These are phyloP conservation scores for Prunus kanzakura DNA, from an alignment of 306 rosid species.

Conservation along the genomic window DNA sequence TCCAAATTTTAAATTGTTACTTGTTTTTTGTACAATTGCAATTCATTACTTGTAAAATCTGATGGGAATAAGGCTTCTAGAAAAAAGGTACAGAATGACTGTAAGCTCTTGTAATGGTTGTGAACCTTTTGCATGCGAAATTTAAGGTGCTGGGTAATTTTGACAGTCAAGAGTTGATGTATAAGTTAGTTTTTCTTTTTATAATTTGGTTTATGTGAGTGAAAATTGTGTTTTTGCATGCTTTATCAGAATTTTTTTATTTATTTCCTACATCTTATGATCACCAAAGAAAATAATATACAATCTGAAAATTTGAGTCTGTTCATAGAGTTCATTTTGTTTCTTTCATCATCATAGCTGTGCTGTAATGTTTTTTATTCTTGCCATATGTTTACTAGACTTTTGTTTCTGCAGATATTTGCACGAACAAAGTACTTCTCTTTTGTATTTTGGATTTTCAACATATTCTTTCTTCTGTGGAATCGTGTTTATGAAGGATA, in stretches of 20 bases:
- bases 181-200: background rate
- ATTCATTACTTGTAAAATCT: background rate
- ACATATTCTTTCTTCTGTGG: constrained; percentile 80
- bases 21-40: background rate
- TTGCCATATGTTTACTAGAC: constrained; percentile 17
- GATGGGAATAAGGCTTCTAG: background rate
- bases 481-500: too few relatives aligned
- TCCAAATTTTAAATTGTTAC: background rate
- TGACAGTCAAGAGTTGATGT: too few relatives aligned
- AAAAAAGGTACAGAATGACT: background rate
- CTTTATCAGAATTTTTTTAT: background rate
- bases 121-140: background rate
- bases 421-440: constrained; percentile 63
- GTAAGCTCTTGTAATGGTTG: background rate
- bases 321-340: background rate
- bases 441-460: constrained; percentile 73
- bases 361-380: background rate
- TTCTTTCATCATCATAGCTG: background rate
- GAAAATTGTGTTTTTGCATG: background rate
- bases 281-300: background rate
- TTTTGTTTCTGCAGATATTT: constrained; percentile 54
- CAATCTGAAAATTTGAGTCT: background rate
- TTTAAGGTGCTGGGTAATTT: background rate
- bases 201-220: background rate
- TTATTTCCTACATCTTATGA: background rate